These are phyloP conservation scores for Diaporthe batatas DNA, from an alignment of 2,329 filamentous ascomycete species.

Conservation along the genomic window DNA sequence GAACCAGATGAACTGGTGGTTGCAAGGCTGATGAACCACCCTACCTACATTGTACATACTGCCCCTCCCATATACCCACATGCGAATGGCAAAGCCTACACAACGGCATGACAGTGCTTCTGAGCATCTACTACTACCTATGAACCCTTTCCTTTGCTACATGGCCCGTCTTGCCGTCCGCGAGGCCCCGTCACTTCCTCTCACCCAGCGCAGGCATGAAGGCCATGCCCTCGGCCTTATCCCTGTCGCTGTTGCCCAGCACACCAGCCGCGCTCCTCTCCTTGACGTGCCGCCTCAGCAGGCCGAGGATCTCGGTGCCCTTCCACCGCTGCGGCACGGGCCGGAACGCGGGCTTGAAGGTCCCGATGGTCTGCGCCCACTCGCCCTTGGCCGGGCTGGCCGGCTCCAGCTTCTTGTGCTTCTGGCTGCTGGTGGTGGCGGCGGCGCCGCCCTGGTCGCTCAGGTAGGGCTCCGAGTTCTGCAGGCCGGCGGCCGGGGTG, in stretches of 20 bases:
- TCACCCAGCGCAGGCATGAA: slow-evolving; percentile 66
- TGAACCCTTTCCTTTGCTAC: not conserved
- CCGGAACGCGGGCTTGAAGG: slow-evolving; percentile 92
- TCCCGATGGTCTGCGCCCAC: slow-evolving; percentile 96
- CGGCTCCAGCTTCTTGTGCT: slow-evolving; percentile 47
- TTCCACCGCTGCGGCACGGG: slow-evolving; percentile 90
- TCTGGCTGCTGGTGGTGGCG: slow-evolving; percentile 44
- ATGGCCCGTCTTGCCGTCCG: not conserved
- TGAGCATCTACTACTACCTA: not conserved
- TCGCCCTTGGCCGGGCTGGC: slow-evolving; percentile 71
- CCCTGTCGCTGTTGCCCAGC: slow-evolving; percentile 52
- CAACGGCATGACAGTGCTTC: slow-evolving; percentile 14
- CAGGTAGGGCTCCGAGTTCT: slow-evolving; percentile 45
- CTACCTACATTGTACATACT: slow-evolving; percentile 35
- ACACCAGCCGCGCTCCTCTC: slow-evolving; percentile 74
- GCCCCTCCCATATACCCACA: slow-evolving; percentile 25
- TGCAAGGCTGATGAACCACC: not conserved
- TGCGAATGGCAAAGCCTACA: slow-evolving; percentile 22
- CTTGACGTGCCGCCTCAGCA: slow-evolving; percentile 86
- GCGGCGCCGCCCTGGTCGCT: slow-evolving; percentile 42
- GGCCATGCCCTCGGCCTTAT: slow-evolving; percentile 61
- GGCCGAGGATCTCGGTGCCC: slow-evolving; percentile 80
- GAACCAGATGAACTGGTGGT: slow-evolving; percentile 4
- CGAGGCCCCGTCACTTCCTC: slow-evolving; percentile 15
- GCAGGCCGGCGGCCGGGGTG: slow-evolving; percentile 49